These are phyloP conservation scores for Coccomyxa sp. DNA, from an alignment of 139 green algal genomes.

Conservation along the genomic window DNA sequence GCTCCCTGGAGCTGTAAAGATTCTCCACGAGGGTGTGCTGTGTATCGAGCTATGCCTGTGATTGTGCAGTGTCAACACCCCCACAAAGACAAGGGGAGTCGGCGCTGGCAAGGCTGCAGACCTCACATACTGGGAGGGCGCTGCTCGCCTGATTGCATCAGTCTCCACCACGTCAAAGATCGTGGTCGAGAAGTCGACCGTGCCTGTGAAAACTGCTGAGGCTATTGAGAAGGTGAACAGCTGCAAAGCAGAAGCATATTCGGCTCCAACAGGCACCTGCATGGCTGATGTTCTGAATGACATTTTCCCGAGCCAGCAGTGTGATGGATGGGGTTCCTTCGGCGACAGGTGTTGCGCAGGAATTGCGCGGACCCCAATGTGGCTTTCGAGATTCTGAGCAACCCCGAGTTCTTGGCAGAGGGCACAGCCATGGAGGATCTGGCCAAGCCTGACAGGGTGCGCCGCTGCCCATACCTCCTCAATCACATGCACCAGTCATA, in stretches of 20 bases:
- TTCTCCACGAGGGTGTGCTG: no score
- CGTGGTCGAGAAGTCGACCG: slow-evolving; percentile 99
- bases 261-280: no score
- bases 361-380: slow-evolving; percentile 71
- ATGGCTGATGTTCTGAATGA: no score
- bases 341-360: slow-evolving; percentile 63
- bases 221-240: slow-evolving; percentile 87
- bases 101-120: slow-evolving; percentile 95
- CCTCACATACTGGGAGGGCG: slow-evolving; percentile 98
- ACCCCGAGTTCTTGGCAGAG: slow-evolving; percentile 87
- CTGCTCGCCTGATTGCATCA: slow-evolving; percentile 88
- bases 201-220: slow-evolving; percentile 99
- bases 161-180: slow-evolving; percentile 88
- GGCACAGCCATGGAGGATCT: slow-evolving; percentile 87
- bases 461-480: background rate
- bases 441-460: slow-evolving; percentile 67
- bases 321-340: background rate
- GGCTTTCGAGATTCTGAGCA: slow-evolving; percentile 94
- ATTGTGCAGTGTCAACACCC: slow-evolving; percentile 90
- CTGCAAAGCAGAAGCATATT: no score
- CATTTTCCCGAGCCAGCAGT: background rate
- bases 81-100: slow-evolving; percentile 95
- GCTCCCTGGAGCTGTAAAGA: no score
- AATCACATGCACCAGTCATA: background rate
- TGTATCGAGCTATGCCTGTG: no score